These are phyloP conservation scores for Leccinum disarticulatum DNA, from an alignment of 768 basidiomycete species.

Conservation along the genomic window DNA sequence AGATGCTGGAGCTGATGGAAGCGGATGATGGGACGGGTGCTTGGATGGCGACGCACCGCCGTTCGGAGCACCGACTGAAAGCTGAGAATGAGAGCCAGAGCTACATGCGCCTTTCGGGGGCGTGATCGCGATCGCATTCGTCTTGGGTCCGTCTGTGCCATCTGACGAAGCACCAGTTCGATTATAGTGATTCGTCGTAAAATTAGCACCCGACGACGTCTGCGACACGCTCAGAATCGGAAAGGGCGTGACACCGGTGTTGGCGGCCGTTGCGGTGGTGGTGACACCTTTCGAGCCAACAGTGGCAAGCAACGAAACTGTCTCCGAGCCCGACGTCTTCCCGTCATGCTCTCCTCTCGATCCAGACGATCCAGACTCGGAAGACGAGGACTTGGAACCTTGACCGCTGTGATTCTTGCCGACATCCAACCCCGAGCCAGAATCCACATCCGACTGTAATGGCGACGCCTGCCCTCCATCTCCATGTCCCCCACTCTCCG, in stretches of 20 bases:
- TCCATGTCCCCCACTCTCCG: conserved; percentile 8
- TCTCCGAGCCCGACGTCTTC: too few relatives aligned
- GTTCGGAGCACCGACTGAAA: neutral
- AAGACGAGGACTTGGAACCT: neutral
- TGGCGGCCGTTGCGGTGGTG: too few relatives aligned
- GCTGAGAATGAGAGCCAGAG: conserved; percentile 3
- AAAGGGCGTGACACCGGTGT: too few relatives aligned
- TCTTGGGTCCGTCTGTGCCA: conserved; percentile 5
- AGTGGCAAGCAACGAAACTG: too few relatives aligned
- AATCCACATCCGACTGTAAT: conserved; percentile 1
- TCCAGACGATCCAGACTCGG: neutral
- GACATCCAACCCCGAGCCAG: conserved; percentile 3
- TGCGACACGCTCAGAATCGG: too few relatives aligned
- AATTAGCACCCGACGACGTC: too few relatives aligned
- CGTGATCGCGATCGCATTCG: conserved; percentile 4
- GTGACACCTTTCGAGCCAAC: too few relatives aligned
- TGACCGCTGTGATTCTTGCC: conserved; percentile 1
- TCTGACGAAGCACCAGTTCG: neutral
- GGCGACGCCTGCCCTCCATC: neutral
- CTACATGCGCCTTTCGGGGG: conserved; percentile 6
- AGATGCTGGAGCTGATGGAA: conserved; percentile 10
- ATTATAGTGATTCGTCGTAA: neutral
- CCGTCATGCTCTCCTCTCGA: too few relatives aligned
- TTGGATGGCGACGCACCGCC: conserved; percentile 5
- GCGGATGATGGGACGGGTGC: conserved; percentile 5